These are phyloP conservation scores for Trametes polyzona DNA, from an alignment of 1,284 basidiomycete species.

Conservation along the genomic window DNA sequence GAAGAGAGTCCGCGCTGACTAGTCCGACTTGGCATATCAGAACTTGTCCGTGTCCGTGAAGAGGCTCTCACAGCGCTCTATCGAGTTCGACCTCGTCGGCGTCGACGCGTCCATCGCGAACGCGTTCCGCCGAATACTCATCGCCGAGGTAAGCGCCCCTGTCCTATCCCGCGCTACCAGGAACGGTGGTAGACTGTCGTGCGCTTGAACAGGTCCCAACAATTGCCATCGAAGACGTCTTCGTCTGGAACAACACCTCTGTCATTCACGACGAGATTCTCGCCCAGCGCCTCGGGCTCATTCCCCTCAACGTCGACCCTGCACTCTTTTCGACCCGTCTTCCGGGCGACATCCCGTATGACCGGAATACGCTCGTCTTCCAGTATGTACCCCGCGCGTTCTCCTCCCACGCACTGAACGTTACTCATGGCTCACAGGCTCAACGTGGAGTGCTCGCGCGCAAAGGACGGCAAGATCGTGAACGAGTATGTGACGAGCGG, in stretches of 20 bases:
- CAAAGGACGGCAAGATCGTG: slow-evolving; percentile 36
- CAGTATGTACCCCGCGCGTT: slow-evolving; percentile 16
- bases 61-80: slow-evolving; percentile 76
- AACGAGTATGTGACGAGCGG: slow-evolving; percentile 67
- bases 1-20: neutral
- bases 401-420: too few relatives aligned
- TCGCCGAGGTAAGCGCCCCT: slow-evolving; percentile 80
- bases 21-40: slow-evolving; percentile 43
- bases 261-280: slow-evolving; percentile 96
- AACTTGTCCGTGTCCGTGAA: slow-evolving; percentile 76
- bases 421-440: slow-evolving; percentile 45
- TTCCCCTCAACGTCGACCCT: slow-evolving; percentile 91
- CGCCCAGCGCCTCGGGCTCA: slow-evolving; percentile 87
- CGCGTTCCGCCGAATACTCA: slow-evolving; percentile 88
- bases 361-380: slow-evolving; percentile 94
- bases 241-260: slow-evolving; percentile 94
- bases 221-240: slow-evolving; percentile 92
- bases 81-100: slow-evolving; percentile 96
- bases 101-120: slow-evolving; percentile 98
- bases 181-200: neutral
- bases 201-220: slow-evolving; percentile 89
- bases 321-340: slow-evolving; percentile 48
- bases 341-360: slow-evolving; percentile 59
- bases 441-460: slow-evolving; percentile 72
- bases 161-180: neutral